Evolutionary conservation across 805 yeast genomes (phyloP).

Genomic region (Yarrowia sp.): DNA sequence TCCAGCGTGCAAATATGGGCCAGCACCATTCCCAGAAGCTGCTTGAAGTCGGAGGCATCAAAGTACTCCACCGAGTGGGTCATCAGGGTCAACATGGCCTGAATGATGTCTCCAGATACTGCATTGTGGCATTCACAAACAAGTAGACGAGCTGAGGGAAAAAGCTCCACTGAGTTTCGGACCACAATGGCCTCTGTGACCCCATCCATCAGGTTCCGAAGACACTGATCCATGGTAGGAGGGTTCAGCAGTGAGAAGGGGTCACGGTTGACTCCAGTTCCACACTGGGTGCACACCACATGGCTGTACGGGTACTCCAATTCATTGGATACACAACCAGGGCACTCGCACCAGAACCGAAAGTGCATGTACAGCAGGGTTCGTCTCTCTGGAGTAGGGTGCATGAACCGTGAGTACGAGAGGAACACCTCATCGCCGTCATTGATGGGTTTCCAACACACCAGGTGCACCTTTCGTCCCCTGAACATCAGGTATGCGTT

Average conservation of each 20-base stretch:
- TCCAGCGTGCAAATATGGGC: background rate
- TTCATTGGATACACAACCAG: background rate
- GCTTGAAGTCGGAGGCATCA: constrained; percentile 10
- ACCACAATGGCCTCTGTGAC: background rate
- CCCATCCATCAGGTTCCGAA: background rate
- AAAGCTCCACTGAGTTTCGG: background rate
- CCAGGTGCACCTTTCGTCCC: constrained; percentile 3
- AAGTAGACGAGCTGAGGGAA: background rate
- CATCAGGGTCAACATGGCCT: background rate
- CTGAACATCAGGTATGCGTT: constrained; percentile 14
- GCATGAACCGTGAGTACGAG: constrained; percentile 20
- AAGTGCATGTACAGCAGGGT: constrained; percentile 23
- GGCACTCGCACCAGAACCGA: constrained; percentile 36
- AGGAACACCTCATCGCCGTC: constrained; percentile 18
- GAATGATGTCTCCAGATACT: constrained; percentile 4
- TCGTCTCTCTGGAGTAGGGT: constrained; percentile 17
- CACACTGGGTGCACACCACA: constrained; percentile 14
- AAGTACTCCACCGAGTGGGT: constrained; percentile 1
- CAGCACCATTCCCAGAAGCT: constrained; percentile 3
- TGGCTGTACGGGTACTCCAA: constrained; percentile 17
- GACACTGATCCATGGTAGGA: constrained; percentile 3
- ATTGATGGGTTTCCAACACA: constrained; percentile 29
- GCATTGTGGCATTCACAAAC: constrained; percentile 1
- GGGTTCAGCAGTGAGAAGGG: constrained; percentile 14
- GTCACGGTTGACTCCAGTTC: background rate